These are phyloP conservation scores for Chloranthus sessilifolius DNA, from an alignment of 164 flowering plant genomes.

Conservation along the genomic window DNA sequence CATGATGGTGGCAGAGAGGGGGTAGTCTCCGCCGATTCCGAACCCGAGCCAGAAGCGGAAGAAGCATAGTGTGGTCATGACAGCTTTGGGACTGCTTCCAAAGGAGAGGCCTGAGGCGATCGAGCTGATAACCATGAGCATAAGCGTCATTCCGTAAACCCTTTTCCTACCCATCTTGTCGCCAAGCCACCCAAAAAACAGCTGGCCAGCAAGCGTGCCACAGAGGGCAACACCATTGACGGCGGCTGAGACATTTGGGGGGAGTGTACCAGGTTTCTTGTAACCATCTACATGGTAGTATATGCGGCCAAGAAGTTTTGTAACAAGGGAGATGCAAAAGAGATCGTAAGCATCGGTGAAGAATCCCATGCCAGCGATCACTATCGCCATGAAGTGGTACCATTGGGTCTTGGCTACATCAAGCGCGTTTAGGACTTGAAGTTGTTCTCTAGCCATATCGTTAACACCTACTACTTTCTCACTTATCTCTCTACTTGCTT, in stretches of 20 bases:
- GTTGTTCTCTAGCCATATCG: conserved; percentile 17
- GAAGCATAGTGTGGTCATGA: conserved; percentile 80
- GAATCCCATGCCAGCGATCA: conserved; percentile 36
- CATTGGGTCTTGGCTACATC: conserved; percentile 23
- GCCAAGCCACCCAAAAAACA: conserved; percentile 89
- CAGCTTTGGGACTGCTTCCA: conserved; percentile 40
- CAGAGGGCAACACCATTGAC: conserved; percentile 80
- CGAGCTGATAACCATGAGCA: conserved; percentile 61
- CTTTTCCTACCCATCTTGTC: conserved; percentile 79
- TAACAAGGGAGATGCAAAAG: conserved; percentile 38
- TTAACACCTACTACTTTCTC: no score
- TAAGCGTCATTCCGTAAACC: conserved; percentile 73
- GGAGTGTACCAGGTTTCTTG: conserved; percentile 56
- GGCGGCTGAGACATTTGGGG: conserved; percentile 71
- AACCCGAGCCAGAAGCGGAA: conserved; percentile 92
- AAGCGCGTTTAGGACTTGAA: conserved; percentile 25
- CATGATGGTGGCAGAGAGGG: conserved; percentile 88
- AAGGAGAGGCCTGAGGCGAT: conserved; percentile 75
- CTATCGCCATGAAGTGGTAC: conserved; percentile 31
- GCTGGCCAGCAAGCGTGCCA: conserved; percentile 75
- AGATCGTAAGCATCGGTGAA: conserved; percentile 34
- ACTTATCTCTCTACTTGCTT: no score
- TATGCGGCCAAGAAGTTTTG: conserved; percentile 75
- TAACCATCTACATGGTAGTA: conserved; percentile 55
- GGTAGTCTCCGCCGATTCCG: conserved; percentile 89